These are phyloP conservation scores for Amauroascus verrucosus DNA, from an alignment of 2,329 filamentous ascomycete species.

Conservation along the genomic window DNA sequence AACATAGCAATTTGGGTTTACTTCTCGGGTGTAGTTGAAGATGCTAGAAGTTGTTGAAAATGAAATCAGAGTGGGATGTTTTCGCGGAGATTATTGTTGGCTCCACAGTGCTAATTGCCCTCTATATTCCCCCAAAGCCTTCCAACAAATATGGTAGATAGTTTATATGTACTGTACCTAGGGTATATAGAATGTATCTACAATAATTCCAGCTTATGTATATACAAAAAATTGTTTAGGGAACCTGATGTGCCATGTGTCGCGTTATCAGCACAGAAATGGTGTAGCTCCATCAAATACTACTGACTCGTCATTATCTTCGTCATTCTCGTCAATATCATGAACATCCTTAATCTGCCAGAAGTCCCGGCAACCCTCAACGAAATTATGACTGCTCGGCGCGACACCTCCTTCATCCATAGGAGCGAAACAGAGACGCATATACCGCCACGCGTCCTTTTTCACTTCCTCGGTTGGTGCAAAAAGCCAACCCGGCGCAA, in stretches of 20 bases:
- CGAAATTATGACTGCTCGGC: constrained; percentile 53
- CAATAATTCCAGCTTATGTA: background rate
- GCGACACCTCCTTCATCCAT: constrained; percentile 62
- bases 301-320: background rate
- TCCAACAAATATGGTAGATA: too few relatives aligned
- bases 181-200: too few relatives aligned
- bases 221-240: background rate
- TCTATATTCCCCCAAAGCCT: too few relatives aligned
- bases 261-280: background rate
- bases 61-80: too few relatives aligned
- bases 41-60: too few relatives aligned
- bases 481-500: constrained; percentile 64
- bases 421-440: constrained; percentile 75
- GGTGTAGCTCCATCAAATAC: background rate
- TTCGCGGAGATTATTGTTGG: too few relatives aligned
- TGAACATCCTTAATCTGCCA: constrained; percentile 60
- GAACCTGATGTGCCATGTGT: background rate
- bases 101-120: too few relatives aligned
- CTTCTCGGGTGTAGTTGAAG: background rate
- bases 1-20: too few relatives aligned
- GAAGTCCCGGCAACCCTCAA: constrained; percentile 60
- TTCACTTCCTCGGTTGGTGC: constrained; percentile 53
- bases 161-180: too few relatives aligned
- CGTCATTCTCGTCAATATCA: constrained; percentile 15
- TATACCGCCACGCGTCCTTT: constrained; percentile 57